A percentile compares a stretch with the other conserved stretches of the same genome.
phyloP scores from a whole-genome alignment of 1,284 basidiomycete genomes.

The Melampsora americana region DNA sequence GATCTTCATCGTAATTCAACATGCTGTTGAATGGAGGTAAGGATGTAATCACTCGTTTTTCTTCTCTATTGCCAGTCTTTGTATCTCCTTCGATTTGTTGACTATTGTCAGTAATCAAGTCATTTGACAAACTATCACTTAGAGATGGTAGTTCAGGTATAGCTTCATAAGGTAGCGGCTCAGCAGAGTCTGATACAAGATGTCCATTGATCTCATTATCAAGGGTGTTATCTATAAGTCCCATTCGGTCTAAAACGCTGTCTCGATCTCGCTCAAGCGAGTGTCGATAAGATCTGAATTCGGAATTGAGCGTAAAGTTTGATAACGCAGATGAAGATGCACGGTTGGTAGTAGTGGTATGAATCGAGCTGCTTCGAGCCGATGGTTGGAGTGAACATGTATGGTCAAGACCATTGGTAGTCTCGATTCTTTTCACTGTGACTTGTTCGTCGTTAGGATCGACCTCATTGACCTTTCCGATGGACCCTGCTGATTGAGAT shows the following conservation, averaged over 20 bases:
- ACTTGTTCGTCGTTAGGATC: background rate
- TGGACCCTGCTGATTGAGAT: background rate
- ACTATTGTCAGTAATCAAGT: background rate
- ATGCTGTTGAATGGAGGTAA: background rate
- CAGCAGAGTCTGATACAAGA: background rate
- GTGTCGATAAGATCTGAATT: conserved; percentile 27
- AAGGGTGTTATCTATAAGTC: conserved; percentile 11
- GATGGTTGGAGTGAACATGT: background rate
- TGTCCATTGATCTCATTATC: background rate
- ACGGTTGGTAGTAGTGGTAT: background rate
- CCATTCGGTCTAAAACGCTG: conserved; percentile 13
- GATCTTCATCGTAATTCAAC: background rate
- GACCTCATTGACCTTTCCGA: background rate
- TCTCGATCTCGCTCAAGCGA: conserved; percentile 13
- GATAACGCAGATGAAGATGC: conserved; percentile 7
- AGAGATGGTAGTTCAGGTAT: background rate
- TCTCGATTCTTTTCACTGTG: background rate
- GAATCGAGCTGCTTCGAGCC: background rate
- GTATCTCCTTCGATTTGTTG: background rate
- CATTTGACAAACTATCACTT: background rate
- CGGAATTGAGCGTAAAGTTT: conserved; percentile 13
- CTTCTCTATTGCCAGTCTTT: background rate
- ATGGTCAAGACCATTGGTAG: too few relatives aligned
- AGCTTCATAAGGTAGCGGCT: background rate
- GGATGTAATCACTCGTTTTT: background rate